Evolutionary conservation across 202 grass and related monocot genomes (phyloP).

Genomic region (Eragrostis tef): DNA sequence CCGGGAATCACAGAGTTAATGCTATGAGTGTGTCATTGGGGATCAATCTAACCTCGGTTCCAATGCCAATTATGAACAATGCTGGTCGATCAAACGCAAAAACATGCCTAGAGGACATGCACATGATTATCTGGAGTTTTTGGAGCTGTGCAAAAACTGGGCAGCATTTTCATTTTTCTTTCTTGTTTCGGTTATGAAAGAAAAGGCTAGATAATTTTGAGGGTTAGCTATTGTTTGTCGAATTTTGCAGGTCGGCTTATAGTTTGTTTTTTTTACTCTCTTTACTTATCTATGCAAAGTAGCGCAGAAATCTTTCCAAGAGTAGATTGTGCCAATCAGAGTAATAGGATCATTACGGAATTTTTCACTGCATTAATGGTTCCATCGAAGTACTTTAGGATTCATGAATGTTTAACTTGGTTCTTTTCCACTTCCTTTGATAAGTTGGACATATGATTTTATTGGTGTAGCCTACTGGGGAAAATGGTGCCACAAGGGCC

Average conservation of each 20-base stretch:
- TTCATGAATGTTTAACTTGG: neutral
- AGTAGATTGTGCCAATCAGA: neutral
- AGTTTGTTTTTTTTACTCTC: no score
- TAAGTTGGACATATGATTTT: neutral
- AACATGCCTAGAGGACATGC: neutral
- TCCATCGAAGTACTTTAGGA: neutral
- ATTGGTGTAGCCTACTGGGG: conserved; percentile 70
- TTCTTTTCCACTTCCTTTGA: neutral
- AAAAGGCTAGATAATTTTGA: no score
- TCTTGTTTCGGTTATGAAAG: no score
- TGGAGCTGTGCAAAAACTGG: no score
- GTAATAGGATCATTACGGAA: neutral
- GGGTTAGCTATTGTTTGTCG: neutral
- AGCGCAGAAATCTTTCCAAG: neutral
- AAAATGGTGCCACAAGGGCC: conserved; percentile 80
- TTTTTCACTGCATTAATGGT: no score
- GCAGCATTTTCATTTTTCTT: no score
- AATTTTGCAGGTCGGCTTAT: neutral
- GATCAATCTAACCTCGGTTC: no score
- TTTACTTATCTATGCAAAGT: neutral
- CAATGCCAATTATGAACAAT: no score
- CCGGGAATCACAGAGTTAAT: no score
- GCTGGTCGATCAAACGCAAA: no score
- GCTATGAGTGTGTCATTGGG: no score
- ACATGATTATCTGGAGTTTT: neutral